Conservation (phyloP, 2,329 filamentous ascomycete genomes). For the Pleomassaria siparia region DNA sequence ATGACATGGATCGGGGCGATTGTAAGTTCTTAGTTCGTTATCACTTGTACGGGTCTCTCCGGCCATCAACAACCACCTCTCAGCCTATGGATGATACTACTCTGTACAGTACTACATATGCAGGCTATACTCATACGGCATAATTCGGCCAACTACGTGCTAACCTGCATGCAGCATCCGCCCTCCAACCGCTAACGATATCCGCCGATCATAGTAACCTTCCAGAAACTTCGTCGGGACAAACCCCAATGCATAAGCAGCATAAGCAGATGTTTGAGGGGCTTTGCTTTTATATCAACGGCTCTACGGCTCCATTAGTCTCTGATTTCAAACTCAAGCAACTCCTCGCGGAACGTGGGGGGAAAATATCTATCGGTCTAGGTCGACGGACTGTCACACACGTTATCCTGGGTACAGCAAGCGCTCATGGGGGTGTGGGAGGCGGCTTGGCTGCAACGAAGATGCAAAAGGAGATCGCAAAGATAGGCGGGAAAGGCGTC, state of each 20-base stretch:
- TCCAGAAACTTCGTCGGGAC: slow-evolving; percentile 2
- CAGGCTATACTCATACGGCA: no score
- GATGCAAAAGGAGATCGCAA: slow-evolving; percentile 75
- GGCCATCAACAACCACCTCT: not conserved
- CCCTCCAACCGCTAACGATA: slow-evolving; percentile 1
- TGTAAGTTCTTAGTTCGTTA: not conserved
- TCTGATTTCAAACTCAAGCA: slow-evolving; percentile 87
- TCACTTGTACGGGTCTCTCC: not conserved
- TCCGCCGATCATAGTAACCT: not conserved
- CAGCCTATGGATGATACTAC: no score
- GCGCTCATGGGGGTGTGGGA: slow-evolving; percentile 57
- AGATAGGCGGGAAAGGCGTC: slow-evolving; percentile 67
- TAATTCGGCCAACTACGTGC: not conserved
- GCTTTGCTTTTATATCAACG: slow-evolving; percentile 81
- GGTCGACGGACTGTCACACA: slow-evolving; percentile 78
- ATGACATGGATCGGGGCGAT: not conserved
- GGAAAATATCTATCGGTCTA: slow-evolving; percentile 67
- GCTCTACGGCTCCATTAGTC: slow-evolving; percentile 76
- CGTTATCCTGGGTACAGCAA: slow-evolving; percentile 68
- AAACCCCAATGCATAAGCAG: not conserved
- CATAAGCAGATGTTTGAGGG: slow-evolving; percentile 64
- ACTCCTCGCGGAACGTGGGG: slow-evolving; percentile 74
- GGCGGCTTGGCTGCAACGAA: slow-evolving; percentile 78
- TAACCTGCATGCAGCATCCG: not conserved
- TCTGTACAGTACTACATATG: no score